Evolutionary conservation across 331 rosid genomes (phyloP).

Genomic region (Quercus tomentella): DNA sequence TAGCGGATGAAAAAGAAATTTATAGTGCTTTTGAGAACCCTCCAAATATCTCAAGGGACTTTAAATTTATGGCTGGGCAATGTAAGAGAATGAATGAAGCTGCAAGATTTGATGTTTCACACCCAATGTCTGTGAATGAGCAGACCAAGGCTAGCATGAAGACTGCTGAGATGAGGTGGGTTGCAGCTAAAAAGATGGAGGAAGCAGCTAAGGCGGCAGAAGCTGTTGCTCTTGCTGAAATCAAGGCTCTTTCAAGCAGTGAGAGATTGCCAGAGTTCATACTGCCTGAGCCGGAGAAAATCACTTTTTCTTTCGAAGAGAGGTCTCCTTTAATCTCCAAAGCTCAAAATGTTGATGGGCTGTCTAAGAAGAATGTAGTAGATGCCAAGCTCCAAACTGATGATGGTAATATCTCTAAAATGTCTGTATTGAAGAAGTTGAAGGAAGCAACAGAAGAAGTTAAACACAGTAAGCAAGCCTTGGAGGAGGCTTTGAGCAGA

Average conservation of each 20-base stretch:
- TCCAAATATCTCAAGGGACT: conserved; percentile 20
- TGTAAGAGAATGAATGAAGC: conserved; percentile 32
- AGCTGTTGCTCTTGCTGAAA: conserved; percentile 89
- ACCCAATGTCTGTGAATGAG: conserved; percentile 20
- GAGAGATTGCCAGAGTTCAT: conserved; percentile 38
- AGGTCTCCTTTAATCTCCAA: conserved; percentile 30
- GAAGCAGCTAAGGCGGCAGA: conserved; percentile 96
- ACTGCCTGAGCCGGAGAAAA: conserved; percentile 51
- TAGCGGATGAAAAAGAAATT: conserved; percentile 21
- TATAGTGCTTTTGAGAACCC: conserved; percentile 16
- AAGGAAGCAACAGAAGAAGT: conserved; percentile 88
- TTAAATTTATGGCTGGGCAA: conserved; percentile 26
- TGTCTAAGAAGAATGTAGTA: conserved; percentile 39
- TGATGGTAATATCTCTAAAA: conserved; percentile 42
- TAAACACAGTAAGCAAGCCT: conserved; percentile 56
- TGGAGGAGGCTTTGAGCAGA: conserved; percentile 71
- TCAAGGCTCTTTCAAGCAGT: conserved; percentile 48
- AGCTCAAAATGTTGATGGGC: conserved; percentile 39
- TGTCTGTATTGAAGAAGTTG: conserved; percentile 49
- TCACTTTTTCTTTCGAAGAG: conserved; percentile 33
- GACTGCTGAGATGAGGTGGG: conserved; percentile 84
- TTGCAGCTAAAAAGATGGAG: conserved; percentile 98
- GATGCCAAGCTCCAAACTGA: conserved; percentile 51
- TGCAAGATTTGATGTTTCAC: conserved; percentile 31
- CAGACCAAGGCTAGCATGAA: conserved; percentile 38